Percentiles rank a stretch among this genome's conserved stretches.
Evolutionary conservation across 169 alveolate species (phyloP).

Genomic region (Cryptosporidium xiaoi): DNA sequence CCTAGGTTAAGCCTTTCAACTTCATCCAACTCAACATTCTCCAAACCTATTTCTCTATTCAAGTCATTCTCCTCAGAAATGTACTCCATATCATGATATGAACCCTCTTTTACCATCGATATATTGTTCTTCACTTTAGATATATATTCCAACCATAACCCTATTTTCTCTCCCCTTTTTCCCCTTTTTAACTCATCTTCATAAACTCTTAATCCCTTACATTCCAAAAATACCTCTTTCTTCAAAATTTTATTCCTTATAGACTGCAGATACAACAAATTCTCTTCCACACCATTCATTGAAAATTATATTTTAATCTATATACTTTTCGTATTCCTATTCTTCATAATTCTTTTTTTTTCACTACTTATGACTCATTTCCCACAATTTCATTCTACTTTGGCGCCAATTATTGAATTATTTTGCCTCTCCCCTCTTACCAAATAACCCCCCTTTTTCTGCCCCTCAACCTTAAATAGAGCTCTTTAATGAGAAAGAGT

Average conservation of each 20-base stretch:
- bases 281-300: slow-evolving; percentile 65
- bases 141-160: slow-evolving; percentile 55
- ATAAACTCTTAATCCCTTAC: slow-evolving; percentile 12
- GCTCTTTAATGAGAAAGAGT: too few relatives aligned
- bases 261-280: slow-evolving; percentile 29
- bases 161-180: slow-evolving; percentile 17
- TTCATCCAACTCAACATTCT: neutral
- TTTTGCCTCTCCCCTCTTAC: too few relatives aligned
- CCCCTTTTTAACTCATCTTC: slow-evolving; percentile 42
- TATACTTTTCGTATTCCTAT: too few relatives aligned
- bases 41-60: slow-evolving; percentile 8
- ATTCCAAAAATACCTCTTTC: slow-evolving; percentile 14
- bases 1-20: neutral
- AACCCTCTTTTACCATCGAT: slow-evolving; percentile 16
- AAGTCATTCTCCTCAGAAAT: slow-evolving; percentile 5
- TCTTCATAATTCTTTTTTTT: too few relatives aligned
- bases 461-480: too few relatives aligned
- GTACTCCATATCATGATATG: slow-evolving; percentile 22
- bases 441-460: too few relatives aligned
- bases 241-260: slow-evolving; percentile 13
- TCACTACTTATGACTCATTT: too few relatives aligned
- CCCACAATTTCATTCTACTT: too few relatives aligned
- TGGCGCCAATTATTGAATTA: too few relatives aligned
- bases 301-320: neutral
- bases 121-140: slow-evolving; percentile 10